Evolutionary conservation across 2,329 filamentous ascomycete genomes (phyloP).

Genomic region (Apiospora sp.): DNA sequence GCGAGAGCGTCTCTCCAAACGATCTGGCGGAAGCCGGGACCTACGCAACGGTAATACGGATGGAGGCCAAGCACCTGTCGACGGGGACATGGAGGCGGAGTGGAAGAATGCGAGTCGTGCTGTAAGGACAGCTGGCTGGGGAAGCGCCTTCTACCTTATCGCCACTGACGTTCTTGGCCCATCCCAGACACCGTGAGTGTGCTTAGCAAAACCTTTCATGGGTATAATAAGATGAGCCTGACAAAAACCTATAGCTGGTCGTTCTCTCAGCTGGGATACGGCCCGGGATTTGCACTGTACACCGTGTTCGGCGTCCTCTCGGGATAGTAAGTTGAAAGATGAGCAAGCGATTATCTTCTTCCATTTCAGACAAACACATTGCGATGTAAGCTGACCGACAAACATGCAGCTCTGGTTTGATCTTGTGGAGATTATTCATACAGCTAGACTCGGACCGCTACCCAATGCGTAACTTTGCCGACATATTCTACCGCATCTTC

Average conservation of each 20-base stretch:
- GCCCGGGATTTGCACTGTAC: slow-evolving; percentile 54
- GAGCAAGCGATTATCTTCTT: background rate
- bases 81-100: slow-evolving; percentile 48
- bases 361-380: background rate
- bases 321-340: slow-evolving; percentile 36
- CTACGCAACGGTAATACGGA: slow-evolving; percentile 15
- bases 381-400: background rate
- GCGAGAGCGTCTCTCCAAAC: background rate
- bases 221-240: background rate
- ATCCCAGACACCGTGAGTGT: slow-evolving; percentile 45
- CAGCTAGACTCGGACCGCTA: slow-evolving; percentile 56
- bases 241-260: slow-evolving; percentile 20
- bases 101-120: slow-evolving; percentile 56
- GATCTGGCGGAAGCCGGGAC: slow-evolving; percentile 25
- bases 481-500: slow-evolving; percentile 56
- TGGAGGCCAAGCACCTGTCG: background rate
- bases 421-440: slow-evolving; percentile 55
- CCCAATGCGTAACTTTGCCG: slow-evolving; percentile 55
- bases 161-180: slow-evolving; percentile 57
- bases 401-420: slow-evolving; percentile 47
- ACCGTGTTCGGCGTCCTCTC: slow-evolving; percentile 53
- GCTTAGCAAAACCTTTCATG: background rate
- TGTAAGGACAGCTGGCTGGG: slow-evolving; percentile 54
- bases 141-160: slow-evolving; percentile 57
- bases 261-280: slow-evolving; percentile 47